Evolutionary conservation across 768 basidiomycete genomes (phyloP).

Genomic region (Leccinum obscurum): DNA sequence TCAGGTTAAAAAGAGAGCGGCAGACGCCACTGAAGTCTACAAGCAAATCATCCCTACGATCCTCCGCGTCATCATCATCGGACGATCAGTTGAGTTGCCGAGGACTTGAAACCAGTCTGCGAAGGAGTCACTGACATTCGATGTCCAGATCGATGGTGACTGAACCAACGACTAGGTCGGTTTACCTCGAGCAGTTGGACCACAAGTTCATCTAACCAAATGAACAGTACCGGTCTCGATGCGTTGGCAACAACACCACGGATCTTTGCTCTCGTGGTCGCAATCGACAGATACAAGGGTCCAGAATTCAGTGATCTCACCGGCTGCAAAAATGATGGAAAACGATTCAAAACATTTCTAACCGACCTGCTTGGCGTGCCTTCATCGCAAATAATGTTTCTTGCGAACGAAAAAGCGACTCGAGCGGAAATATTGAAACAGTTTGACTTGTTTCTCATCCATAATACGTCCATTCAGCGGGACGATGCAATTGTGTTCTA

Average conservation of each 20-base stretch:
- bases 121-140: background rate
- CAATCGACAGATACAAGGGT: conserved; percentile 14
- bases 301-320: background rate
- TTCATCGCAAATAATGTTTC: conserved; percentile 12
- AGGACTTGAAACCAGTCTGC: background rate
- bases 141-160: conserved; percentile 8
- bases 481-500: conserved; percentile 22
- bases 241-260: conserved; percentile 3
- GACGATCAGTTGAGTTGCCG: conserved; percentile 16
- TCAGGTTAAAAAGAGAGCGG: conserved; percentile 3
- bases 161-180: conserved; percentile 7
- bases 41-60: background rate
- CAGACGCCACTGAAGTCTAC: background rate
- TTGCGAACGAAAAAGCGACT: conserved; percentile 17
- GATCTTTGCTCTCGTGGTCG: conserved; percentile 22
- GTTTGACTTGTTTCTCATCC: conserved; percentile 14
- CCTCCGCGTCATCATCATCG: background rate
- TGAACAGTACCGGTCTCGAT: background rate
- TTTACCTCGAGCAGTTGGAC: background rate
- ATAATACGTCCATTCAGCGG: conserved; percentile 8
- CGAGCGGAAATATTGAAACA: background rate
- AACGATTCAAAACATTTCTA: conserved; percentile 14
- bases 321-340: conserved; percentile 23
- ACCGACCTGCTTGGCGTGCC: conserved; percentile 17
- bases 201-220: background rate